A percentile compares a stretch with the other conserved stretches of the same genome.
These are phyloP conservation scores for Clavariopsis aquatica DNA, from an alignment of 495 filamentous ascomycete species.

Conservation along the genomic window DNA sequence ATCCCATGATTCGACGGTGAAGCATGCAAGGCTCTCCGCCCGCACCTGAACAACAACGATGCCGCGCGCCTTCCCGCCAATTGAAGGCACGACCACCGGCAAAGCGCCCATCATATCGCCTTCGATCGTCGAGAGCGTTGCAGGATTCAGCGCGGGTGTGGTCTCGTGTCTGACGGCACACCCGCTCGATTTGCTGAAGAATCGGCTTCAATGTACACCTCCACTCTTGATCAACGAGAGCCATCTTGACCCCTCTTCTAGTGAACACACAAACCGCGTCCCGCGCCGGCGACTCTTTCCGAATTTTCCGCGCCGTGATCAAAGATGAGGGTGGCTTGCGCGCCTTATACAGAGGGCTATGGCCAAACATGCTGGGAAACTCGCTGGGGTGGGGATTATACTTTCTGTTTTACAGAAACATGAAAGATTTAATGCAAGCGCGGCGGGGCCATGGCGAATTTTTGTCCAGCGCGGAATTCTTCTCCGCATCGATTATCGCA, in stretches of 20 bases:
- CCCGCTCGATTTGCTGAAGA: conserved; percentile 94
- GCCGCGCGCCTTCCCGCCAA: conserved; percentile 47
- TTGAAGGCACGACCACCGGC: conserved; percentile 37
- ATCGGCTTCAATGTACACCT: conserved; percentile 72
- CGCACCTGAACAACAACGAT: conserved; percentile 26
- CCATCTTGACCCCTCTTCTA: conserved; percentile 9
- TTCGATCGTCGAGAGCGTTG: conserved; percentile 83
- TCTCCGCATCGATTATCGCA: conserved; percentile 74
- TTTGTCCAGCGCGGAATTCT: conserved; percentile 76
- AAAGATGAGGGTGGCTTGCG: conserved; percentile 59
- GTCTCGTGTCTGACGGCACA: conserved; percentile 79
- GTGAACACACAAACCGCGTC: conserved; percentile 40
- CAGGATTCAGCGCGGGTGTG: conserved; percentile 85
- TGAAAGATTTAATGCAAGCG: conserved; percentile 53
- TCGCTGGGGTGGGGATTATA: conserved; percentile 89
- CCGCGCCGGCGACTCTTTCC: conserved; percentile 56
- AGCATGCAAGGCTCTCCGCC: conserved; percentile 5
- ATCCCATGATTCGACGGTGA: background rate
- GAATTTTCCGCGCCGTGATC: conserved; percentile 57
- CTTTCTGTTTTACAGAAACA: conserved; percentile 70
- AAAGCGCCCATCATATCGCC: conserved; percentile 47
- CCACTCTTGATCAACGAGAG: background rate
- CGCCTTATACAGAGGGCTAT: conserved; percentile 83
- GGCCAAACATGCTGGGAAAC: conserved; percentile 89
- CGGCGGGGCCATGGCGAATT: conserved; percentile 31